phyloP scores from a whole-genome alignment of 1,284 basidiomycete genomes.

The Jaminaea rosea region DNA sequence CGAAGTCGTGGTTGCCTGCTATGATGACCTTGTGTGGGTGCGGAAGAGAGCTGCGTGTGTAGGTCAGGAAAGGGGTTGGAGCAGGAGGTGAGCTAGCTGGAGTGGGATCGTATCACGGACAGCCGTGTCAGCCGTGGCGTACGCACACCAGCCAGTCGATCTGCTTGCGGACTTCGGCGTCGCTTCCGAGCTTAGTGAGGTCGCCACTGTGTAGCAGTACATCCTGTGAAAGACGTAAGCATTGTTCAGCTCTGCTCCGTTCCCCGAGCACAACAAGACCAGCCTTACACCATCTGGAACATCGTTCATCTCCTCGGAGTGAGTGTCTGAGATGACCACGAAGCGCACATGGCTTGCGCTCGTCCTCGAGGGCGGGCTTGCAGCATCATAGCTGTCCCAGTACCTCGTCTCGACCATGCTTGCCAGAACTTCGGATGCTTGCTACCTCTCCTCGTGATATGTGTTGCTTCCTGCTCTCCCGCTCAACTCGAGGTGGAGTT shows the following conservation, averaged over 20 bases:
- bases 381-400: slow-evolving; percentile 9
- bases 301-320: slow-evolving; percentile 11
- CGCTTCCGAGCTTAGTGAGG: slow-evolving; percentile 17
- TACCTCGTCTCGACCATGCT: too few relatives aligned
- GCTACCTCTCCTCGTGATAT: too few relatives aligned
- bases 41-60: slow-evolving; percentile 7
- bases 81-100: too few relatives aligned
- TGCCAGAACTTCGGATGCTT: too few relatives aligned
- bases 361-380: slow-evolving; percentile 10
- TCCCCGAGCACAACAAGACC: neutral
- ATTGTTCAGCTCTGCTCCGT: neutral
- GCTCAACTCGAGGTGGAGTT: too few relatives aligned
- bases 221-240: neutral
- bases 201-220: slow-evolving; percentile 23
- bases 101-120: too few relatives aligned
- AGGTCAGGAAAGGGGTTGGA: neutral
- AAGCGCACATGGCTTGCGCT: slow-evolving; percentile 17
- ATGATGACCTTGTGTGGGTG: slow-evolving; percentile 17
- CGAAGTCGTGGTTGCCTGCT: slow-evolving; percentile 26
- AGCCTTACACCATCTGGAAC: slow-evolving; percentile 16
- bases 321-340: slow-evolving; percentile 23
- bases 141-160: slow-evolving; percentile 21
- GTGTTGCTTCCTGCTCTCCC: too few relatives aligned
- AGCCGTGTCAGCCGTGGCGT: neutral
- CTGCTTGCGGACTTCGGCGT: slow-evolving; percentile 8